Base-by-base conservation (phyloP, 768 basidiomycete genomes). In the Termitomyces sp. region DNA sequence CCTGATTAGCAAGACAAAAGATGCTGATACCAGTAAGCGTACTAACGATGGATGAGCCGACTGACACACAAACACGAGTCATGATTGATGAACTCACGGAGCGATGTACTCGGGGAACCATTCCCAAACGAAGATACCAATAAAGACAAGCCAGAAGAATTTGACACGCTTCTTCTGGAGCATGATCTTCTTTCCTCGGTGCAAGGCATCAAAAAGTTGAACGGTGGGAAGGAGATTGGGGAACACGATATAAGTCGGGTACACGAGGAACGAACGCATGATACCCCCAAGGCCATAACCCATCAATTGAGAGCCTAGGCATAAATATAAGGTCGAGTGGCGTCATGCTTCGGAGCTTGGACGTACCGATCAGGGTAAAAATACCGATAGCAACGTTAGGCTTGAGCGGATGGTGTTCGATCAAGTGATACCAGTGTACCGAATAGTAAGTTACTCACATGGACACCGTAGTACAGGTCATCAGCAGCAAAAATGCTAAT, bases 1-100 rank as follows among this genome's bases (percentile, higher is more conserved):
- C 22, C 42, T 73, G 75, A 52, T 77, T 73, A 1, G 76, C 81
- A 26, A 84, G 72, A 62, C 83, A 84, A 69, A 83, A 79, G 33
- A 87, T 73, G 16, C 80, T 82, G 55, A 86, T 73, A n/a, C 84
- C 84, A 1, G 83, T 85, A 40, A 86, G 73, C 4, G 80, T 79
- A 32, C 73, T 74, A 51, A 24, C 22, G 9, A 51, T 24, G 9
- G 22, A 22, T 36, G 16, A 51, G 22, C 22, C 49, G 33, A 20
- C 35, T 24, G 35, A 9, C 22, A 22, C 32, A 33, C 33, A 13
- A 16, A 24, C 49, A 51, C 22, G 22, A 46, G 26, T 24, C 8
- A 12, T 51, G 14, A 51, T 18, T 7, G 9, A 53, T 45, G 24
- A 9, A 28, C 68, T 32, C 50, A 76, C 69, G 58, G 80, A 60